Conservation (phyloP, 2,329 filamentous ascomycete genomes). For the Ambrosiella xylebori region DNA sequence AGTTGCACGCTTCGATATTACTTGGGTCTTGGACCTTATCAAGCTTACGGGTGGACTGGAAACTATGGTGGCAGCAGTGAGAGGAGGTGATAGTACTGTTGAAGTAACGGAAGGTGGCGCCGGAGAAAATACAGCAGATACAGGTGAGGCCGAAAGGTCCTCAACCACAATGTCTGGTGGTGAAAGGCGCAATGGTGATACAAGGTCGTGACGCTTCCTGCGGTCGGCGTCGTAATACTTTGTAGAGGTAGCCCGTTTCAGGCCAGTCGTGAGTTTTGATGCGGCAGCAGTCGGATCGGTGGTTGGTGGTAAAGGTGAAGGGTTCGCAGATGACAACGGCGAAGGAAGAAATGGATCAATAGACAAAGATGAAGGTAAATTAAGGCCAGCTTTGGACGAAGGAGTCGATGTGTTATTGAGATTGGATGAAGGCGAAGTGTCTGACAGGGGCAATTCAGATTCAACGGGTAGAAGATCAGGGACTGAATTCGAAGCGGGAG, state of each 20-base stretch:
- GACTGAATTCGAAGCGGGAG: constrained; percentile 2
- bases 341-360: background rate
- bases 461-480: constrained; percentile 1
- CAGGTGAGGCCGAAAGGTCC: background rate
- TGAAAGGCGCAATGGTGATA: constrained; percentile 11
- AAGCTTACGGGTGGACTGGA: background rate
- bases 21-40: background rate
- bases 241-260: constrained; percentile 11
- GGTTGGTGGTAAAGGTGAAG: background rate
- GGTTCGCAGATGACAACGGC: background rate
- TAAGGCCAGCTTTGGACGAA: background rate
- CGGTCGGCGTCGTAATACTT: constrained; percentile 12
- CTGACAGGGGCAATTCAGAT: background rate
- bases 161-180: constrained; percentile 6
- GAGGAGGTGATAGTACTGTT: background rate
- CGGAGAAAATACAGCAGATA: background rate
- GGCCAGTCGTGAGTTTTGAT: background rate
- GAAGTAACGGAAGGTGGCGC: background rate
- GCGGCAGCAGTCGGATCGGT: background rate
- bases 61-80: background rate
- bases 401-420: background rate
- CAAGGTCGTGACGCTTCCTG: constrained; percentile 8
- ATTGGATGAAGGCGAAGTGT: background rate
- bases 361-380: background rate
- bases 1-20: background rate